Percentiles rank a stretch among this genome's conserved stretches.
Evolutionary conservation across 108 stramenopile genomes (phyloP).

Genomic region (Epithemia pelagica): DNA sequence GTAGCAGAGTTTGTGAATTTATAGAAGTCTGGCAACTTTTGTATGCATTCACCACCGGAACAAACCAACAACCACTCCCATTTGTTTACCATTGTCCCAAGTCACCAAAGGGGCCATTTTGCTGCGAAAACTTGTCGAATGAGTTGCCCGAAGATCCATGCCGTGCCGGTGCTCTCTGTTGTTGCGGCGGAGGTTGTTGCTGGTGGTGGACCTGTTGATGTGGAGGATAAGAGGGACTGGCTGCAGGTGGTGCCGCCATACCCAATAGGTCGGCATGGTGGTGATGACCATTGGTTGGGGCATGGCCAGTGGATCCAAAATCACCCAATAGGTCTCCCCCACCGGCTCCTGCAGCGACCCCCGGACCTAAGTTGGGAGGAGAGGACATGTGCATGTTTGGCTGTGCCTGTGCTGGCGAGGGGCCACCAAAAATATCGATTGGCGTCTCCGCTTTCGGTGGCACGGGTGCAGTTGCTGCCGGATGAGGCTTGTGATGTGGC

Average conservation of each 20-base stretch:
- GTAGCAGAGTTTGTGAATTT: too few relatives aligned
- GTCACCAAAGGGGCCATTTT: constrained; percentile 57
- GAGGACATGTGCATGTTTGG: constrained; percentile 3
- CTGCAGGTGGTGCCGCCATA: constrained; percentile 57
- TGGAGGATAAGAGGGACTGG: constrained; percentile 28
- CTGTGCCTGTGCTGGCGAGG: constrained; percentile 16
- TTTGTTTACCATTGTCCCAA: constrained; percentile 19
- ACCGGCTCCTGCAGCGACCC: neutral
- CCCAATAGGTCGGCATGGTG: constrained; percentile 62
- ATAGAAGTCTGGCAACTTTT: too few relatives aligned
- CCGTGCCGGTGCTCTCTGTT: neutral
- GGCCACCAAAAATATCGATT: constrained; percentile 53
- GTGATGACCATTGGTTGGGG: neutral
- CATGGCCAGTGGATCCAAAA: neutral
- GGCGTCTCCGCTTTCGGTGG: constrained; percentile 17
- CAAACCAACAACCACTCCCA: too few relatives aligned
- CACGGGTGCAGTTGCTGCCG: constrained; percentile 14
- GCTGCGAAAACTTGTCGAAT: constrained; percentile 39
- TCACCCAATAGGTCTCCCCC: constrained; percentile 3
- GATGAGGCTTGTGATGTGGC: constrained; percentile 16
- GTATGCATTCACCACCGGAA: too few relatives aligned
- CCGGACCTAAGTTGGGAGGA: neutral
- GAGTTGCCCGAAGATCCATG: constrained; percentile 27
- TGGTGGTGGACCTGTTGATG: constrained; percentile 41
- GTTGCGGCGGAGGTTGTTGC: constrained; percentile 1